Conservation (phyloP, 2,329 filamentous ascomycete genomes). For the Alternaria ethzedia region DNA sequence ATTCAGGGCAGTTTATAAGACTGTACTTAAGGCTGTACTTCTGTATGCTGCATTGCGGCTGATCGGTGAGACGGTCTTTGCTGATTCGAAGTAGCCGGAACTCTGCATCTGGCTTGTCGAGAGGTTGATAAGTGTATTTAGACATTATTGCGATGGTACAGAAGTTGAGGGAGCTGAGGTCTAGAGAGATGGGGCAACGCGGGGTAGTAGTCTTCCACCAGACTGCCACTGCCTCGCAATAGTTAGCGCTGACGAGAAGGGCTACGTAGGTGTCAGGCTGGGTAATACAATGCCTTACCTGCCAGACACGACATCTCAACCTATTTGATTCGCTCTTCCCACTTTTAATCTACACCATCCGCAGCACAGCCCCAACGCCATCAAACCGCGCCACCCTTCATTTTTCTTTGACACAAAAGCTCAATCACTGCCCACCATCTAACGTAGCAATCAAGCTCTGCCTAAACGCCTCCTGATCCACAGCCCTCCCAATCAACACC, state of each 20-base stretch:
- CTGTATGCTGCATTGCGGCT: background rate
- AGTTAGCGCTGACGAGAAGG: background rate
- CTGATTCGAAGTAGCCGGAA: background rate
- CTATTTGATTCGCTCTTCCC: too few relatives aligned
- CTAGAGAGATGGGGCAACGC: background rate
- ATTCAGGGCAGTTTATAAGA: fast-evolving
- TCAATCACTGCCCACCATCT: background rate
- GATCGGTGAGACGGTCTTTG: background rate
- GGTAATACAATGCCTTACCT: background rate
- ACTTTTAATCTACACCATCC: background rate
- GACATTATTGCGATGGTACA: background rate
- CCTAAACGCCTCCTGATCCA: slow-evolving; percentile 28
- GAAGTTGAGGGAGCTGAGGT: background rate
- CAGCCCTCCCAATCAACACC: slow-evolving; percentile 41
- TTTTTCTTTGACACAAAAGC: fast-evolving
- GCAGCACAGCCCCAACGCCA: background rate
- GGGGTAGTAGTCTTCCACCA: background rate
- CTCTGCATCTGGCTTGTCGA: background rate
- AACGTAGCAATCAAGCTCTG: slow-evolving; percentile 15
- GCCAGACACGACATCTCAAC: fast-evolving
- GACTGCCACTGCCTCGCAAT: background rate
- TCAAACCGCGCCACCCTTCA: background rate
- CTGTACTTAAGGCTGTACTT: background rate
- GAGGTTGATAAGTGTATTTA: background rate
- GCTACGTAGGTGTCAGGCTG: background rate